Conservation (phyloP, 768 basidiomycete genomes). For the Boletus subparvulus region DNA sequence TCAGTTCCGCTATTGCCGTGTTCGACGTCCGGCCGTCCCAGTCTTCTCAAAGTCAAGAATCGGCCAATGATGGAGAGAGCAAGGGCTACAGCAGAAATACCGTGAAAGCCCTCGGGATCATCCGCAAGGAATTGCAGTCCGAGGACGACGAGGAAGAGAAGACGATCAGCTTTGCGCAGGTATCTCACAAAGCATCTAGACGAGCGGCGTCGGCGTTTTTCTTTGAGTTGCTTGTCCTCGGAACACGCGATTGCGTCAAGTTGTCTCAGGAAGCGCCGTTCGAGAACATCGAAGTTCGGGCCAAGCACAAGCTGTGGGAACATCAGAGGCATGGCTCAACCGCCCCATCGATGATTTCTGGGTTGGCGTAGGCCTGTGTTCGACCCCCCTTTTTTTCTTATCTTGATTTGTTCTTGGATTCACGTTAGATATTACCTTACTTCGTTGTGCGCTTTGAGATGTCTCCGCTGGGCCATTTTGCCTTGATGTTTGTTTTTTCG, state of each 20-base stretch:
- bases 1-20: slow-evolving; percentile 72
- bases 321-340: slow-evolving; percentile 49
- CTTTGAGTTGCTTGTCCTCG: slow-evolving; percentile 93
- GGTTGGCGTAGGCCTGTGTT: slow-evolving; percentile 32
- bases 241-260: slow-evolving; percentile 88
- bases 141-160: slow-evolving; percentile 53
- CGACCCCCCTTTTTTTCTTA: background rate
- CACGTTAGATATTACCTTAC: background rate
- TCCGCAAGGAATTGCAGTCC: slow-evolving; percentile 70
- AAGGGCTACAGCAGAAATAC: slow-evolving; percentile 90
- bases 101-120: slow-evolving; percentile 73
- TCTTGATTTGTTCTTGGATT: slow-evolving; percentile 19
- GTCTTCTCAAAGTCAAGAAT: slow-evolving; percentile 51
- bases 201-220: slow-evolving; percentile 95
- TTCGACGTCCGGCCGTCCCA: slow-evolving; percentile 67
- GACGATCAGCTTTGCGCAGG: slow-evolving; percentile 70
- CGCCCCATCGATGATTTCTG: slow-evolving; percentile 47
- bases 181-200: slow-evolving; percentile 84
- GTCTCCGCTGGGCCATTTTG: background rate
- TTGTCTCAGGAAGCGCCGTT: slow-evolving; percentile 73
- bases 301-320: slow-evolving; percentile 86
- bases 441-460: background rate
- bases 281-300: slow-evolving; percentile 80
- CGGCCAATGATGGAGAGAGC: slow-evolving; percentile 48
- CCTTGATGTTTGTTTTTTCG: background rate